Base-by-base conservation (phyloP, 2,329 filamentous ascomycete genomes). In the Fusarium verrucosum region DNA sequence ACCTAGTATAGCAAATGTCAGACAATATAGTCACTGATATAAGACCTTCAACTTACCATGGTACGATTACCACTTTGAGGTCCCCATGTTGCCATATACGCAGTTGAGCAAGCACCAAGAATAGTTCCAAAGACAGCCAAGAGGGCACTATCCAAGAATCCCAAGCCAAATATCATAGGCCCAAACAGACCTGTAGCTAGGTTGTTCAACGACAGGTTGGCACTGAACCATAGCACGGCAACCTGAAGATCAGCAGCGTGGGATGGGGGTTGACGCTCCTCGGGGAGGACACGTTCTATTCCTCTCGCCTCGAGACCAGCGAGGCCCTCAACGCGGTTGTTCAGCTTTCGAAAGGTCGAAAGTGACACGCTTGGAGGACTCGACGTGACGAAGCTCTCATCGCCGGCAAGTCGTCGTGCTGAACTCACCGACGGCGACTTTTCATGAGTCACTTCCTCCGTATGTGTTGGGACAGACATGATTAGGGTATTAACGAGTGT, bases 51-150 rank as follows among this genome's bases (percentile, higher is more conserved):
- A 50, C 67, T 51, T 17, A 76, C 89, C 88, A 94, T 92, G 73
- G 93, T 91, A 51, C 91, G 86, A 64, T 93, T 81, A 5, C 91
- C 91, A 66, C 92, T 92, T 10, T 80, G 79, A 4, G 91, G 88
- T 4, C 91, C 91, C 72, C 93, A 92, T 17, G 87, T 91, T 3
- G 89, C 90, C 80, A 93, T 93, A 77, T 89, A 92, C 72, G 86
- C 89, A 16, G 92, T 90, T 0, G 90, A 89, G 44, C 88, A 72
- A 44, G 90, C 83, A n/a, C 89, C 90, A 10, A 94, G 79, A 6
- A 92, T 73, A 70, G 93, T 94, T 79, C 94, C 85, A 77, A 93
- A 91, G 49, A 94, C 75, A 58, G 91, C 88, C 28, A 88, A 85
- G 41, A 94, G 78, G 30, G 90, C 86, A 9, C 88, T 87, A 71